Base-by-base conservation (phyloP, 2,329 filamentous ascomycete species). In the Colletotrichum siamense region DNA sequence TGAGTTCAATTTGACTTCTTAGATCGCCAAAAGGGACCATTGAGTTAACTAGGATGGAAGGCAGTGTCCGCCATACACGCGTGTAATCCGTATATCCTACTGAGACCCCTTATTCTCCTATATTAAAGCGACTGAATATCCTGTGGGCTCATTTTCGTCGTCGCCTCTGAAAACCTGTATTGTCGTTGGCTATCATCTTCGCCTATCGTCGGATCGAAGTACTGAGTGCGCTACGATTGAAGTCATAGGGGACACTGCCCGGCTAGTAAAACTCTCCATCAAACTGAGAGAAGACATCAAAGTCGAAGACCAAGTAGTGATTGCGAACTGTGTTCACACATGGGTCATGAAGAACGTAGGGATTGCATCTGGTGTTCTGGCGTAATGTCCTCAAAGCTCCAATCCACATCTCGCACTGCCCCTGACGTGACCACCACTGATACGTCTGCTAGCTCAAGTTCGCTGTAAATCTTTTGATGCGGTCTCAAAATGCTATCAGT, bases 301-400 rank as follows among this genome's bases (percentile, higher is more conserved):
- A 44, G 18, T 44, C 39, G 5, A 44, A 44, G 8, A 44, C 16
- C 8, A 44, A 44, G 39, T n/a, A 18, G 0, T 44, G 0, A 44
- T 8, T 10, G 9, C 16, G 39, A 44, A 4, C 2, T n/a, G 8
- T n/a, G 2, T 44, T 0, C 18, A 44, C 0, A n/a, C 22, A 10
- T 24, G 39, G 16, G 24, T 65, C 24, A 1, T 59, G 5, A 4
- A 71, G 49, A 2, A 71, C 67, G 32, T 64, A 36, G 34, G 65
- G 28, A 36, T 70, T 59, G 15, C 44, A 12, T 5, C 0, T n/a
- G 9, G 65, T n/a, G 18, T 52, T 22, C 10, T 13, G 36, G 36
- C 8, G 36, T 39, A 18, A 12, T 5, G 18, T 32, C 18, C 3
- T 26, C n/a, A 2, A 67, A 49, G 8, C 5, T 4, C 63, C 52